Percentiles rank a stretch among this genome's conserved stretches.
These are phyloP conservation scores for Penicillium turbatum DNA, from an alignment of 495 filamentous ascomycete species.

Conservation along the genomic window DNA sequence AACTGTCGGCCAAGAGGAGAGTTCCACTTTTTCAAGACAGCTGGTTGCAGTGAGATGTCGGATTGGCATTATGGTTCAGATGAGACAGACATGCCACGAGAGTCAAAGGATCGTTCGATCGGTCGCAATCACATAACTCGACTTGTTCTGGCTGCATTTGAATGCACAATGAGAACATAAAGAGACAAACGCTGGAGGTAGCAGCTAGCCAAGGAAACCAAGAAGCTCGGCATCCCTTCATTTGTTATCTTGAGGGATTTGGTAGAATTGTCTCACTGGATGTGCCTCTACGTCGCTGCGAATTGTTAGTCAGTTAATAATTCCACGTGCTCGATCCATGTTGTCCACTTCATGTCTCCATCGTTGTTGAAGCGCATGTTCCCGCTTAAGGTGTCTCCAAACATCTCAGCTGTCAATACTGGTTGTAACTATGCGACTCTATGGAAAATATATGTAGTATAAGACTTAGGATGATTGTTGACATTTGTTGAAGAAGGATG, in stretches of 20 bases:
- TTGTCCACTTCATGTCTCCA: no score
- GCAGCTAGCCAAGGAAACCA: background rate
- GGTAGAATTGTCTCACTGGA: background rate
- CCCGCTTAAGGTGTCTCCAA: no score
- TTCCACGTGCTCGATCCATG: no score
- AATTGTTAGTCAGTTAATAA: no score
- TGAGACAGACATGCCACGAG: background rate
- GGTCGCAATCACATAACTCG: background rate
- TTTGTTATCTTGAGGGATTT: background rate
- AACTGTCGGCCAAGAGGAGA: background rate
- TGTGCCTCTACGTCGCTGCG: no score
- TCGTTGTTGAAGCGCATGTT: no score
- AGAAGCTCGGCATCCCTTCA: background rate
- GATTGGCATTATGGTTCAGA: background rate
- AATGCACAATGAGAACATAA: background rate
- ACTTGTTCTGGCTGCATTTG: background rate
- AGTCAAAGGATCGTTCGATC: background rate
- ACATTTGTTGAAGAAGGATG: no score
- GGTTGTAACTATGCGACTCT: no score
- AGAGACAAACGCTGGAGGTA: background rate
- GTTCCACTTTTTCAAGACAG: background rate
- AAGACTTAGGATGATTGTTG: no score
- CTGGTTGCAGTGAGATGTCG: background rate
- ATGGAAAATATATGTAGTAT: no score
- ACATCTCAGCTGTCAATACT: no score